Conservation (phyloP, 2,329 filamentous ascomycete genomes). For the Phialophora macrospora region DNA sequence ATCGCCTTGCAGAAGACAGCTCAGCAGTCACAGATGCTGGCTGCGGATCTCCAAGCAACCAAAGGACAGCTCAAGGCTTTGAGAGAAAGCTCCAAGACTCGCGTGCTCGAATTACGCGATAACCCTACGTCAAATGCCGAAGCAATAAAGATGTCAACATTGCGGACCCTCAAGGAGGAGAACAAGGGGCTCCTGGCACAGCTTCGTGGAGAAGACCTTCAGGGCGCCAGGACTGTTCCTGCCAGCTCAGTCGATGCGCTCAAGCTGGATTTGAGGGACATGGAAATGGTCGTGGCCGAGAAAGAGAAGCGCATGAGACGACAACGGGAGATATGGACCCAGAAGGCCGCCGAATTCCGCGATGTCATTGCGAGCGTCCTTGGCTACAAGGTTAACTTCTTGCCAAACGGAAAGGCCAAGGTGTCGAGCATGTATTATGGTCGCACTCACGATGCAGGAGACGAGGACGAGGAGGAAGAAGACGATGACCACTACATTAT, state of each 20-base stretch:
- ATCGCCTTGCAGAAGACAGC: constrained; percentile 73
- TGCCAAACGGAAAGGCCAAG: constrained; percentile 94
- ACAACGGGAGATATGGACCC: constrained; percentile 88
- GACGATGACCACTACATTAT: constrained; percentile 67
- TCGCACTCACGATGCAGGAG: constrained; percentile 65
- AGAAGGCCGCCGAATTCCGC: constrained; percentile 92
- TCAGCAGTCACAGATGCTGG: constrained; percentile 70
- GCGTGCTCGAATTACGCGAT: constrained; percentile 82
- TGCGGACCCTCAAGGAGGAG: constrained; percentile 77
- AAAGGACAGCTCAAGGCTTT: constrained; percentile 73
- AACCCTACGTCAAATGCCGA: constrained; percentile 90
- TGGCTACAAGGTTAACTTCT: constrained; percentile 93
- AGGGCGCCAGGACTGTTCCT: constrained; percentile 69
- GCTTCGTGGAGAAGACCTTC: constrained; percentile 58
- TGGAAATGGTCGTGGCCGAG: constrained; percentile 69
- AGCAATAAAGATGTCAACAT: constrained; percentile 79
- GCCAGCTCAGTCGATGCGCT: constrained; percentile 74
- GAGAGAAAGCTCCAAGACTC: constrained; percentile 72
- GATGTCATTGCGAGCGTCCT: constrained; percentile 90
- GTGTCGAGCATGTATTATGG: constrained; percentile 86
- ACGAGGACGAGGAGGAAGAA: constrained; percentile 44
- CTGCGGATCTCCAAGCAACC: constrained; percentile 74
- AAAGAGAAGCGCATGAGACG: constrained; percentile 81
- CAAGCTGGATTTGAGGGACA: constrained; percentile 74
- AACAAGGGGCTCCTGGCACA: constrained; percentile 81